These are phyloP conservation scores for Rutstroemia sydowiana DNA, from an alignment of 2,329 filamentous ascomycete genomes.

Conservation along the genomic window DNA sequence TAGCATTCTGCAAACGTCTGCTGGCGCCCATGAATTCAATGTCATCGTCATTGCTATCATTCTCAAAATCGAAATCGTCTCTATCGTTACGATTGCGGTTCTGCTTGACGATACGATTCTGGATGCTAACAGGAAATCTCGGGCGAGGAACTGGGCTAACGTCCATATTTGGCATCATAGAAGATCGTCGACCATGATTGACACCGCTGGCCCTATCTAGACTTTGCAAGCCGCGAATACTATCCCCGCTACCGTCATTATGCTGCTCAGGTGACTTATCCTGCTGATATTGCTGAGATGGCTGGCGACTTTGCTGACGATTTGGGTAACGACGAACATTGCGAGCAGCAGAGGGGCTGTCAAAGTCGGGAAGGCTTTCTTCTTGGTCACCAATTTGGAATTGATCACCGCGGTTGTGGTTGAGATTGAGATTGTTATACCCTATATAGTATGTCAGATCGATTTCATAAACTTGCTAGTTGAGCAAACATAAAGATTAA, in stretches of 20 bases:
- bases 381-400: not conserved
- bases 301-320: too few species aligned
- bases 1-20: not conserved
- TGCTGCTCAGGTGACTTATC: too few species aligned
- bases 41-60: not conserved
- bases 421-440: not conserved
- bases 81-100: not conserved
- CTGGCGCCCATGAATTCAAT: not conserved
- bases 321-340: too few species aligned
- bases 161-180: not conserved
- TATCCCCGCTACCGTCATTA: too few species aligned
- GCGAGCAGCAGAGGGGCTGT: not conserved
- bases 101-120: conserved; percentile 6
- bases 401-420: not conserved
- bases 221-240: not conserved
- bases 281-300: too few species aligned
- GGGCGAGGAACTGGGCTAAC: not conserved
- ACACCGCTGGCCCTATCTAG: not conserved
- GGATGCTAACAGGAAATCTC: not conserved
- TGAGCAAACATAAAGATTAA: not conserved
- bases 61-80: not conserved
- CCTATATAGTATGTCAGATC: not conserved
- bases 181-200: not conserved
- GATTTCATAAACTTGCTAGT: not conserved
- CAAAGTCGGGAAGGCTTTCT: not conserved